phyloP scores from a whole-genome alignment of 495 filamentous ascomycete species.

The Tuber magnatum region DNA sequence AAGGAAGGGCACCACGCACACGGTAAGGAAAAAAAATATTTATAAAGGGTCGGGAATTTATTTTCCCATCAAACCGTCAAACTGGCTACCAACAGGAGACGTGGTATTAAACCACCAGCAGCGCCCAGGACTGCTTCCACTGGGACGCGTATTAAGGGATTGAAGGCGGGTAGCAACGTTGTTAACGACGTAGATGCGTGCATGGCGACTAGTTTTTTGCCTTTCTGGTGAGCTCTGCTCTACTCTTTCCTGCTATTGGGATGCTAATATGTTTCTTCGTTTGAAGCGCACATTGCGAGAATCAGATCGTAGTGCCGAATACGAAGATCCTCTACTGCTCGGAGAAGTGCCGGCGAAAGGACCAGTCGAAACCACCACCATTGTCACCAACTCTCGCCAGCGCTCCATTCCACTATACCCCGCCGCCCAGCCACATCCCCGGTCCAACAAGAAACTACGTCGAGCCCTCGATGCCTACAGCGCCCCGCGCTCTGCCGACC shows the following conservation, averaged over 20 bases:
- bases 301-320: constrained; percentile 63
- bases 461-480: constrained; percentile 39
- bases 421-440: constrained; percentile 24
- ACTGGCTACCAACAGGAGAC: constrained; percentile 40
- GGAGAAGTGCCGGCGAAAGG: constrained; percentile 40
- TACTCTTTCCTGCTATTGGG: constrained; percentile 9
- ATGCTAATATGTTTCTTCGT: constrained; percentile 13
- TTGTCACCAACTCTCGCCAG: constrained; percentile 11
- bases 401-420: constrained; percentile 14
- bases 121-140: constrained; percentile 30
- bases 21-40: not conserved
- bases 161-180: constrained; percentile 33
- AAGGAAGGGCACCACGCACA: not conserved
- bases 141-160: constrained; percentile 23
- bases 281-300: constrained; percentile 62
- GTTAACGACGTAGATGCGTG: constrained; percentile 28
- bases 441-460: constrained; percentile 35
- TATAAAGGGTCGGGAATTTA: constrained; percentile 11
- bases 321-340: constrained; percentile 48
- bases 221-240: constrained; percentile 37
- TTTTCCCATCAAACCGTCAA: constrained; percentile 28
- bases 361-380: constrained; percentile 37
- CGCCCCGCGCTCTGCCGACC: constrained; percentile 29
- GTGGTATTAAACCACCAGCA: constrained; percentile 41
- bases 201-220: constrained; percentile 41